Evolutionary conservation across 306 rosid genomes (phyloP).

Genomic region (Casuarina glauca): DNA sequence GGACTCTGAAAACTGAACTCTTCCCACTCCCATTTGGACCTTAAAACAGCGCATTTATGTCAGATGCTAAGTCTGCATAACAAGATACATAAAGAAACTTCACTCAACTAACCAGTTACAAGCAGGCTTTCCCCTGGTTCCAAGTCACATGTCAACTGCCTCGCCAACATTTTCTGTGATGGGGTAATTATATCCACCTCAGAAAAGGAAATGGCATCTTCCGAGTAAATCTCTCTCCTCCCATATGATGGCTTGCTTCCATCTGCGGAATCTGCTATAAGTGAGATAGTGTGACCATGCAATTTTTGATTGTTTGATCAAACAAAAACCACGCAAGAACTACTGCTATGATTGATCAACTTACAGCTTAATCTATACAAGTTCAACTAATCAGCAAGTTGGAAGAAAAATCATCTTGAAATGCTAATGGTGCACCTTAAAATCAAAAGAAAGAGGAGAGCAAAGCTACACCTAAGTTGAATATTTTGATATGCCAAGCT

Average conservation of each 20-base stretch:
- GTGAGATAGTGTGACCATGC: conserved; percentile 13
- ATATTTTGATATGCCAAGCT: not conserved
- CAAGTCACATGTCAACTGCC: conserved; percentile 78
- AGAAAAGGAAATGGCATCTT: conserved; percentile 72
- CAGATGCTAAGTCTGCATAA: conserved; percentile 21
- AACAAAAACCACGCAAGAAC: conserved; percentile 3
- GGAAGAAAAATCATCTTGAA: conserved; percentile 1
- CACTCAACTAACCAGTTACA: conserved; percentile 78
- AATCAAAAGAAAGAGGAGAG: not conserved
- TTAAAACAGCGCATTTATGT: conserved; percentile 32
- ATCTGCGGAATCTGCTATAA: conserved; percentile 43
- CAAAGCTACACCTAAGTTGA: not conserved
- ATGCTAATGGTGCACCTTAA: not conserved
- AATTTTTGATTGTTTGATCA: not conserved
- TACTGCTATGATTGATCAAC: not conserved
- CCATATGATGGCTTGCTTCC: conserved; percentile 31
- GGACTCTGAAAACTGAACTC: conserved; percentile 96
- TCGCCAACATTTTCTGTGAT: conserved; percentile 84
- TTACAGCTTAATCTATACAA: not conserved
- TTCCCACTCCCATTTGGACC: conserved; percentile 99
- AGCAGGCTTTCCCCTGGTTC: conserved; percentile 74
- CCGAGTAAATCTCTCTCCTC: conserved; percentile 47
- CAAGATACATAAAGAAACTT: conserved; percentile 8
- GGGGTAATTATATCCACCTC: conserved; percentile 87
- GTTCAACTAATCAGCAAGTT: not conserved